These are phyloP conservation scores for Stagonosporopsis rhizophila DNA, from an alignment of 2,329 filamentous ascomycete species.

Conservation along the genomic window DNA sequence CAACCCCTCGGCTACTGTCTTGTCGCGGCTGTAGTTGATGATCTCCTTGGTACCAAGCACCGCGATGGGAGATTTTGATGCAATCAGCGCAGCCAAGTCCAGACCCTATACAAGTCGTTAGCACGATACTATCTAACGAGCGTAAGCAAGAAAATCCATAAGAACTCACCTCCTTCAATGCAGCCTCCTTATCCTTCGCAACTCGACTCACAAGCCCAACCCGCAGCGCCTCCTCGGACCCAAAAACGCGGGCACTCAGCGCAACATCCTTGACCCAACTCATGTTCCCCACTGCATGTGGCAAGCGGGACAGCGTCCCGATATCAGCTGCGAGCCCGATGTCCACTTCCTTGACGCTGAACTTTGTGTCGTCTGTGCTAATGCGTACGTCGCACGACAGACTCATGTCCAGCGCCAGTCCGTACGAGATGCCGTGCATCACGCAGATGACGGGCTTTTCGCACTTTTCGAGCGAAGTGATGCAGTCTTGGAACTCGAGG, in stretches of 20 bases:
- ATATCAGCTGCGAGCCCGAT: conserved; percentile 83
- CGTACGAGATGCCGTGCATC: conserved; percentile 47
- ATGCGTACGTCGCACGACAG: conserved; percentile 75
- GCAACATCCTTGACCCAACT: conserved; percentile 84
- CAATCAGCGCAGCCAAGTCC: conserved; percentile 69
- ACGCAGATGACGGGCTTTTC: conserved; percentile 69
- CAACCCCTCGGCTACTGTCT: conserved; percentile 77
- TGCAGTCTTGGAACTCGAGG: conserved; percentile 78
- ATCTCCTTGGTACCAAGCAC: conserved; percentile 88
- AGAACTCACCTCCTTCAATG: conserved; percentile 5
- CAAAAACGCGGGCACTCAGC: conserved; percentile 73
- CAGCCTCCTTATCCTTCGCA: conserved; percentile 65
- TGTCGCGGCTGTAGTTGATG: conserved; percentile 81
- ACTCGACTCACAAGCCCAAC: conserved; percentile 75
- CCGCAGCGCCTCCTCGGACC: conserved; percentile 70
- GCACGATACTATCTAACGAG: not conserved
- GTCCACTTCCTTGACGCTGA: conserved; percentile 82
- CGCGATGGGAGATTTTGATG: conserved; percentile 84
- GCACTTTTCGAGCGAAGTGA: conserved; percentile 80
- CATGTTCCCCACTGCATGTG: conserved; percentile 73
- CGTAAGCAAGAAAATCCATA: not conserved
- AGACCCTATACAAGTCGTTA: conserved; percentile 54
- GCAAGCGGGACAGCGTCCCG: conserved; percentile 67
- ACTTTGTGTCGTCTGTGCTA: conserved; percentile 64
- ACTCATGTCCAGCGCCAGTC: conserved; percentile 59